Base-by-base conservation (phyloP, 495 filamentous ascomycete genomes). In the Massariosphaeria phaeospora region DNA sequence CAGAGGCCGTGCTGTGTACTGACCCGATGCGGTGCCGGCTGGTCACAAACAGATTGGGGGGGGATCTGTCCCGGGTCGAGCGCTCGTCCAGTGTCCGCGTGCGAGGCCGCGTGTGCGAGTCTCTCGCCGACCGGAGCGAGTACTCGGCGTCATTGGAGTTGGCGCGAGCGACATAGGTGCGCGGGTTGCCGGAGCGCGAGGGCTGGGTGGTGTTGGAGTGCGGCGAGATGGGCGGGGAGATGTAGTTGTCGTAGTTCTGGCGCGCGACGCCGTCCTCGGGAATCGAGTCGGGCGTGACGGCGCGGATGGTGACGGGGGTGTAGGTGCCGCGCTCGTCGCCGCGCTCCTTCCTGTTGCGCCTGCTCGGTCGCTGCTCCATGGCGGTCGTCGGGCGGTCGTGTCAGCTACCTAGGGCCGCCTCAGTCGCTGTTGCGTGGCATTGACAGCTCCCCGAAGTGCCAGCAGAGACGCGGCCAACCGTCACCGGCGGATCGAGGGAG, bases 11-110 rank as follows among this genome's bases (percentile, higher is more conserved):
- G 8, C 59, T 56, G 42, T 70, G 63, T 42, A 74, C 67, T 18
- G 68, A 71, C 9, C 72, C 71, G 12, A 73, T 69, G 9, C 69
- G 62, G 45, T 71, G 67, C 8, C 70, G 55, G 48, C 57, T 67
- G 18, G 48, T 65, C 17, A 56, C 56, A 13, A 69, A 61, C 29
- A 66, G 38, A 11, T 54, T 58, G 1, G 63, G 36, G 12, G 68
- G 69, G 9, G 65, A 67, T 11, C 48, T 57, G 10, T 70, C 68
- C 21, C 65, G 56, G 11, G 66, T 49, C 6, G 51, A 52, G 13
- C 65, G 46, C 49, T 73, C 69, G 23, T 71, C 71, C 38, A 73
- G 38, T 18, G 71, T 74, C 24, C 72, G 43, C 20, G 72, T 73
- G 15, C 72, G 62, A 17, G 67, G 70, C 15, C 70, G 59, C 13